phyloP scores from a whole-genome alignment of 2,329 filamentous ascomycete genomes.

The Colletotrichum somersetense region DNA sequence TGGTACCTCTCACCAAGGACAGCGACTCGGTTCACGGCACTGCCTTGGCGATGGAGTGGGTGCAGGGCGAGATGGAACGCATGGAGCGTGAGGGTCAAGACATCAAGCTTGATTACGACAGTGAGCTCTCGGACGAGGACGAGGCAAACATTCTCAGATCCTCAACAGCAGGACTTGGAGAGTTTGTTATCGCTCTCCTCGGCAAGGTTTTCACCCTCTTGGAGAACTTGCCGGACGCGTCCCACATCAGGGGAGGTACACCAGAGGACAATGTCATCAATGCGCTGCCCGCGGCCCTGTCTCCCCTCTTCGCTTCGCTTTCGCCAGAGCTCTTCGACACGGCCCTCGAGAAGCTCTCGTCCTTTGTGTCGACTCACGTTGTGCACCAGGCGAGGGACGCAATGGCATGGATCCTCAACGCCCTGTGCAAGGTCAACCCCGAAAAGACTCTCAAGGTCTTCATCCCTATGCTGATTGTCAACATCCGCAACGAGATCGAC shows the following conservation, averaged over 20 bases:
- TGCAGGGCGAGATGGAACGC: constrained; percentile 89
- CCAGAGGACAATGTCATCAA: constrained; percentile 98
- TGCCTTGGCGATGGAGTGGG: constrained; percentile 88
- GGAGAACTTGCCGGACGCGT: constrained; percentile 93
- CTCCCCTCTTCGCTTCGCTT: constrained; percentile 88
- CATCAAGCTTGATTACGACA: constrained; percentile 86
- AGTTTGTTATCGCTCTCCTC: constrained; percentile 91
- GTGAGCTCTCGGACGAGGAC: constrained; percentile 84
- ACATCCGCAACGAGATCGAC: constrained; percentile 96
- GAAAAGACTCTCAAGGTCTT: constrained; percentile 93
- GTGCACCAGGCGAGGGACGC: constrained; percentile 97
- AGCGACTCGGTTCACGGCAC: constrained; percentile 78
- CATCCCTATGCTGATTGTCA: constrained; percentile 88
- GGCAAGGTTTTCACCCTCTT: constrained; percentile 95
- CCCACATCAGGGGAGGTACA: constrained; percentile 87
- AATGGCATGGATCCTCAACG: constrained; percentile 98
- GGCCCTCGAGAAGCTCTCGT: constrained; percentile 89
- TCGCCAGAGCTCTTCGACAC: constrained; percentile 95
- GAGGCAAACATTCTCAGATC: constrained; percentile 91
- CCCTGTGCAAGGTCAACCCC: constrained; percentile 94
- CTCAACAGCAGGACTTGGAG: constrained; percentile 92
- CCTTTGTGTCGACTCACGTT: constrained; percentile 93
- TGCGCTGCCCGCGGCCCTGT: constrained; percentile 90
- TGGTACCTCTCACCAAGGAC: constrained; percentile 82
- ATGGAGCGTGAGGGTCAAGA: constrained; percentile 91